Percentiles rank a stretch among this genome's conserved stretches.
Evolutionary conservation across 2,329 filamentous ascomycete genomes (phyloP).

Genomic region (Hypoxylon sp.): DNA sequence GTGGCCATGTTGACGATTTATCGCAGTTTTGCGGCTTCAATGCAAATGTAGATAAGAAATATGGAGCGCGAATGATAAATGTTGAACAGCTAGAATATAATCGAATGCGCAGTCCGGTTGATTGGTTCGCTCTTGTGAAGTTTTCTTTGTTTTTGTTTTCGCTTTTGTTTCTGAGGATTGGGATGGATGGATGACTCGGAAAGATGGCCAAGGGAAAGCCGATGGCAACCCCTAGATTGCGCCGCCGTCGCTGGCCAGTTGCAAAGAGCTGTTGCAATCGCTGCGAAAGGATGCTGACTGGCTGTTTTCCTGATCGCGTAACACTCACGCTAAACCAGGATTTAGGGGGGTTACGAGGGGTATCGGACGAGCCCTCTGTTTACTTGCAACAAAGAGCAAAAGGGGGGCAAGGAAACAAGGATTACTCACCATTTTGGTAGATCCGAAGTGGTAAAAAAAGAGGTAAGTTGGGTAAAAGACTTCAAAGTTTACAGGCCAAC

Average conservation of each 20-base stretch:
- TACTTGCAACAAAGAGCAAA: conserved; percentile 30
- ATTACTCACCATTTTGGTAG: conserved; percentile 43
- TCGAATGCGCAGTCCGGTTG: conserved; percentile 2
- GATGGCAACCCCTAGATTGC: conserved; percentile 16
- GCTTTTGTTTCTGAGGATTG: conserved; percentile 20
- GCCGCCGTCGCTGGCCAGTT: conserved; percentile 12
- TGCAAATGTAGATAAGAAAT: conserved; percentile 21
- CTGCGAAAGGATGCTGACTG: conserved; percentile 37
- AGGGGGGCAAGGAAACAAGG: conserved; percentile 15
- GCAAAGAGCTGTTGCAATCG: conserved; percentile 20
- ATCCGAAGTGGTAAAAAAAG: background rate
- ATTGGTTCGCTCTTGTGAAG: conserved; percentile 9
- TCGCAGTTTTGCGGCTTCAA: conserved; percentile 15
- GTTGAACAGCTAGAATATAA: background rate
- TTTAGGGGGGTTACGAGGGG: conserved; percentile 43
- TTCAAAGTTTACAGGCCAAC: conserved; percentile 14
- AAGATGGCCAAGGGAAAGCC: conserved; percentile 15
- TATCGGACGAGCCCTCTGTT: conserved; percentile 35
- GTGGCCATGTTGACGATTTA: conserved; percentile 42
- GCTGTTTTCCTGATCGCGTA: conserved; percentile 34
- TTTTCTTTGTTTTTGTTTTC: conserved; percentile 13
- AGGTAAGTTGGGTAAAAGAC: conserved; percentile 11
- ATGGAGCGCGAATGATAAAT: conserved; percentile 2
- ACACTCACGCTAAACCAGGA: conserved; percentile 43
- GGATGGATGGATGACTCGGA: conserved; percentile 18